Evolutionary conservation across 225 moss, liverwort and hornwort species (phyloP).

Genomic region (Asterella californica): DNA sequence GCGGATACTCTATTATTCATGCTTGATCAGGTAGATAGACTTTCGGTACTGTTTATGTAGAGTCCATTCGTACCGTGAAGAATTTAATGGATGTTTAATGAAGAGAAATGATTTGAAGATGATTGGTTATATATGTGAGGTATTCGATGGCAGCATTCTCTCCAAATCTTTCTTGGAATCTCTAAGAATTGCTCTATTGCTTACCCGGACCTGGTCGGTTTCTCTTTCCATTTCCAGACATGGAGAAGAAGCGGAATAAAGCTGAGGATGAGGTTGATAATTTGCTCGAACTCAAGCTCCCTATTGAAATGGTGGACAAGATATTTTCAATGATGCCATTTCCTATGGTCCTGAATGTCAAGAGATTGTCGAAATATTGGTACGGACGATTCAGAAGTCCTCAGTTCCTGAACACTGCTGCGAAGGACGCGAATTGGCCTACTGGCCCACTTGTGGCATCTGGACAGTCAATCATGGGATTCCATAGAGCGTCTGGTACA

Average conservation of each 20-base stretch:
- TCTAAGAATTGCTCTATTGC: background rate
- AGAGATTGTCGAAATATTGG: conserved; percentile 11
- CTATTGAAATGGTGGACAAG: conserved; percentile 10
- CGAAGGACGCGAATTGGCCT: conserved; percentile 1
- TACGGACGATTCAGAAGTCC: conserved; percentile 4
- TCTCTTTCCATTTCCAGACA: background rate
- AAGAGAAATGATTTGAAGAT: no score
- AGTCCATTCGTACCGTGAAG: no score
- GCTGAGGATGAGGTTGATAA: background rate
- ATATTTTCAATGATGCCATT: conserved; percentile 12
- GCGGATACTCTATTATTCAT: no score
- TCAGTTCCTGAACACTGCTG: background rate
- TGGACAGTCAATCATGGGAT: conserved; percentile 11
- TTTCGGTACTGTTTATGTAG: no score
- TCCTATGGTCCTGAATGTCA: conserved; percentile 6
- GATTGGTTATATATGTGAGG: no score
- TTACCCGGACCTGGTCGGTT: background rate
- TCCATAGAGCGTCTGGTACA: background rate
- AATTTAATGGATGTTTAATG: no score
- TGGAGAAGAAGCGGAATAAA: conserved; percentile 2
- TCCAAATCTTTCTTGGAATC: no score
- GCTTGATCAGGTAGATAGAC: no score
- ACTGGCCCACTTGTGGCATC: background rate
- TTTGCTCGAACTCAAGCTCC: background rate
- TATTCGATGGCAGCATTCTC: no score